Evolutionary conservation across 495 filamentous ascomycete genomes (phyloP).

Genomic region (Xylaria palmicola): DNA sequence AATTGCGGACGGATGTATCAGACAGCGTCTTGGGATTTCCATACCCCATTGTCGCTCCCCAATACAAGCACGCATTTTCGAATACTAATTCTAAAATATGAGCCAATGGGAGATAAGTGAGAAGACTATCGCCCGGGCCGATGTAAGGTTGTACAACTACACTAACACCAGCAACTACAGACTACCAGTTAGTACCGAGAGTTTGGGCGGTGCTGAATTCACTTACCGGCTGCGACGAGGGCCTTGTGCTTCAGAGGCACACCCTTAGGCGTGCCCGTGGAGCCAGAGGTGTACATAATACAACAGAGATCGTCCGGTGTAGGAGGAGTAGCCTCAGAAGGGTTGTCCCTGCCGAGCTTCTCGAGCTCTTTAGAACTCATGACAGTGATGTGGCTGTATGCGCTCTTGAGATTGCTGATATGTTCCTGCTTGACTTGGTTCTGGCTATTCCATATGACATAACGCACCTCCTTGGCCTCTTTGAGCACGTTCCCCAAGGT

Average conservation of each 20-base stretch:
- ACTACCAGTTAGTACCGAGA: slow-evolving; percentile 13
- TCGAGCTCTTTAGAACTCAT: slow-evolving; percentile 82
- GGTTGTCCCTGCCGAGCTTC: slow-evolving; percentile 80
- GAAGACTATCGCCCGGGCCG: slow-evolving; percentile 77
- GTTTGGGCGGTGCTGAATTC: background rate
- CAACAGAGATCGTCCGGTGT: slow-evolving; percentile 86
- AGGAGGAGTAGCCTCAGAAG: slow-evolving; percentile 77
- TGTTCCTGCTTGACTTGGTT: slow-evolving; percentile 72
- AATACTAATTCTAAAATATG: slow-evolving; percentile 99
- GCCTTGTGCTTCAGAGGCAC: slow-evolving; percentile 87
- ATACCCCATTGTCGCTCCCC: slow-evolving; percentile 97
- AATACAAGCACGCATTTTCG: slow-evolving; percentile 87
- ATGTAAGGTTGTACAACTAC: slow-evolving; percentile 82
- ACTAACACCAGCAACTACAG: slow-evolving; percentile 78
- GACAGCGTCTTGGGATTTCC: slow-evolving; percentile 92
- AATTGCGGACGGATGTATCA: slow-evolving; percentile 86
- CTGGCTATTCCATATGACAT: slow-evolving; percentile 87
- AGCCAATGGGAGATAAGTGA: slow-evolving; percentile 90
- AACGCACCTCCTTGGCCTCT: slow-evolving; percentile 72
- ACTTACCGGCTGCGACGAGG: slow-evolving; percentile 82
- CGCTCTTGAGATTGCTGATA: slow-evolving; percentile 73
- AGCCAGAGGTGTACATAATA: slow-evolving; percentile 99
- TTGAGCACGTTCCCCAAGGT: slow-evolving; percentile 80
- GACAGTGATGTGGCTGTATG: slow-evolving; percentile 67
- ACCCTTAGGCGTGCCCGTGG: slow-evolving; percentile 95